Percentiles rank a stretch among this genome's conserved stretches.
Conservation (phyloP, 2,329 filamentous ascomycete species). For the Fusarium avenaceum region DNA sequence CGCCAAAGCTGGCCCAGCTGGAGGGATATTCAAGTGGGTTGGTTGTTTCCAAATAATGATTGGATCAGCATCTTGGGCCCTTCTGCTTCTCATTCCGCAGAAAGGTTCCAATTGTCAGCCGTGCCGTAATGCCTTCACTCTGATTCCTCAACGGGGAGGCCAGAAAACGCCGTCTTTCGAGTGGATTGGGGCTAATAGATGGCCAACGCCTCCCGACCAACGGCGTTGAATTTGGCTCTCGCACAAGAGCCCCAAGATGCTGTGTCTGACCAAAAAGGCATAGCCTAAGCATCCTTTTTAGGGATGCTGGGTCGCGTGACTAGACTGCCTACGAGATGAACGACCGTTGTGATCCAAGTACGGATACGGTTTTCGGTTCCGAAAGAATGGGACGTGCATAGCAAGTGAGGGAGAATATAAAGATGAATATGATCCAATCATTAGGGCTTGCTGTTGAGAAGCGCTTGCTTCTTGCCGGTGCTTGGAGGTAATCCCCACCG, state of each 20-base stretch:
- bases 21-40: conserved; percentile 25
- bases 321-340: neutral
- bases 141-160: conserved; percentile 36
- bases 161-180: conserved; percentile 22
- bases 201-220: conserved; percentile 10
- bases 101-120: conserved; percentile 41
- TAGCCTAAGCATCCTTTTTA: neutral
- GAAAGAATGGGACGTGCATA: neutral
- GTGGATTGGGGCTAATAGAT: conserved; percentile 26
- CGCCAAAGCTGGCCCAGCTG: conserved; percentile 12
- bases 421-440: neutral
- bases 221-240: conserved; percentile 18
- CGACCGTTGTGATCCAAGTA: neutral
- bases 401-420: neutral
- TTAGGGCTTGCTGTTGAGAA: neutral
- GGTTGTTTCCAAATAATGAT: conserved; percentile 33
- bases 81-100: conserved; percentile 33
- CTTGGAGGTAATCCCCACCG: neutral
- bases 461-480: neutral
- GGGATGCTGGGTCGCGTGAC: conserved; percentile 26
- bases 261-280: conserved; percentile 2
- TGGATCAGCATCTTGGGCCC: conserved; percentile 38
- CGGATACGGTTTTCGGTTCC: neutral
- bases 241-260: neutral
- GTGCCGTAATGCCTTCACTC: conserved; percentile 30